Percentiles rank a stretch among this genome's conserved stretches.
These are phyloP conservation scores for Bryopsis sp. DNA, from an alignment of 139 green algal species.

Conservation along the genomic window DNA sequence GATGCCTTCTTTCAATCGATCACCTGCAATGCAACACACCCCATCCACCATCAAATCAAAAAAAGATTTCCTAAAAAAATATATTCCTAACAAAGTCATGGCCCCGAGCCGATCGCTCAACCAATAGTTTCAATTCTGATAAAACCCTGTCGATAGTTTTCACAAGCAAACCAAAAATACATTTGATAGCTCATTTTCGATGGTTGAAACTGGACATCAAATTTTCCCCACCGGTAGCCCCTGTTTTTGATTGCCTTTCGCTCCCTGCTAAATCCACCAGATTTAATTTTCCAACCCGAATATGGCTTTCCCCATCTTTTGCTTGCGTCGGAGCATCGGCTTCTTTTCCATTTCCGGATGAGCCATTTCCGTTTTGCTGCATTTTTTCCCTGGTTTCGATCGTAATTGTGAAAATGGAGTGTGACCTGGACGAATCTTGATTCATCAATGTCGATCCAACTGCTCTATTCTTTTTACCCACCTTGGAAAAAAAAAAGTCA, in stretches of 20 bases:
- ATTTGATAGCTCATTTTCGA: too few relatives aligned
- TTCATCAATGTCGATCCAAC: conserved; percentile 81
- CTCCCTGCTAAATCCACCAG: conserved; percentile 92
- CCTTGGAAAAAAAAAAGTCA: too few relatives aligned
- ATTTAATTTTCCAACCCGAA: conserved; percentile 81
- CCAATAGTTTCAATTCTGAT: conserved; percentile 2
- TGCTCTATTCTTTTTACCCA: conserved; percentile 66
- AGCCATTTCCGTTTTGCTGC: neutral
- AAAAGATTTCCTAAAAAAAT: too few relatives aligned
- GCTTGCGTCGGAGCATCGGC: neutral
- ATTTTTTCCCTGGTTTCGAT: conserved; percentile 54
- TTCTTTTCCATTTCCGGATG: neutral
- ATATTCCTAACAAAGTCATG: too few relatives aligned
- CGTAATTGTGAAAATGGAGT: conserved; percentile 81
- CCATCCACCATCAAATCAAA: too few relatives aligned
- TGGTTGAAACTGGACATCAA: too few relatives aligned
- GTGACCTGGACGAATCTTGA: conserved; percentile 70
- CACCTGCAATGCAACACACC: too few relatives aligned
- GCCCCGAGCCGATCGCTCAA: too few relatives aligned
- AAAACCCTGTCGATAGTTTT: neutral
- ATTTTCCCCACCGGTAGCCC: conserved; percentile 51
- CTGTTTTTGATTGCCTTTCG: conserved; percentile 83
- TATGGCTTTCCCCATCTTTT: conserved; percentile 17
- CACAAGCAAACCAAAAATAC: neutral
- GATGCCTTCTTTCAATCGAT: conserved; percentile 65